phyloP scores from a whole-genome alignment of 2,329 filamentous ascomycete genomes.

The Hypoxylon sp. region DNA sequence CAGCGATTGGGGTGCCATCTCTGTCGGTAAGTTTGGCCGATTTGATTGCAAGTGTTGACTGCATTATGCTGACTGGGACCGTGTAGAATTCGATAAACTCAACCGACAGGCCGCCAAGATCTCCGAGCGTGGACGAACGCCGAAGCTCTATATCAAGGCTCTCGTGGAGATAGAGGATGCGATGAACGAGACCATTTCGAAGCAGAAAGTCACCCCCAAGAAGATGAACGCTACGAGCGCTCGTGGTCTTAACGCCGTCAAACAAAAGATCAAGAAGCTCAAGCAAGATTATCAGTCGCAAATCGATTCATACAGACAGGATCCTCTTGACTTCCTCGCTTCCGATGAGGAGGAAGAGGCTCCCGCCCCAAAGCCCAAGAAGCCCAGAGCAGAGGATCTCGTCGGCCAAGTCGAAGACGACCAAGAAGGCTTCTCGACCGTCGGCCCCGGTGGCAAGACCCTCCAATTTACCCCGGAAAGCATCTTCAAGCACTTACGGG shows the following conservation, averaged over 20 bases:
- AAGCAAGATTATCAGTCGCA: slow-evolving; percentile 94
- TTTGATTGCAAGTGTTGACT: slow-evolving; percentile 16
- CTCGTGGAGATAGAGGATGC: slow-evolving; percentile 94
- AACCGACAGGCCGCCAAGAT: slow-evolving; percentile 89
- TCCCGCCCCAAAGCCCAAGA: slow-evolving; percentile 67
- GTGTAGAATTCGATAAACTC: slow-evolving; percentile 90
- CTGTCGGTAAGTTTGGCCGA: slow-evolving; percentile 75
- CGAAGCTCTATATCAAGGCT: slow-evolving; percentile 93
- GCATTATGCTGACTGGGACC: slow-evolving; percentile 4
- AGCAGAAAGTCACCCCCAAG: slow-evolving; percentile 96
- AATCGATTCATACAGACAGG: slow-evolving; percentile 86
- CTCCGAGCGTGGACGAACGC: slow-evolving; percentile 80
- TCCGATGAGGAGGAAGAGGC: slow-evolving; percentile 80
- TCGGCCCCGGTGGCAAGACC: slow-evolving; percentile 89
- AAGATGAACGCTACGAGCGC: slow-evolving; percentile 99
- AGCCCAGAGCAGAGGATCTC: slow-evolving; percentile 65
- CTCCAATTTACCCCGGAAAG: slow-evolving; percentile 96
- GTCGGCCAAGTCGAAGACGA: slow-evolving; percentile 72
- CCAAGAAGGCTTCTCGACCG: slow-evolving; percentile 89
- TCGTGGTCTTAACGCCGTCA: slow-evolving; percentile 94
- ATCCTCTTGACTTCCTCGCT: slow-evolving; percentile 61
- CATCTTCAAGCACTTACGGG: slow-evolving; percentile 95
- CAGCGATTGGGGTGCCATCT: slow-evolving; percentile 95
- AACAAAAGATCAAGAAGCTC: slow-evolving; percentile 99
- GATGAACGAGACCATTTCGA: slow-evolving; percentile 93